A percentile compares a stretch with the other conserved stretches of the same genome.
phyloP scores from a whole-genome alignment of 2,329 filamentous ascomycete species.

The Chlorencoelia australis region DNA sequence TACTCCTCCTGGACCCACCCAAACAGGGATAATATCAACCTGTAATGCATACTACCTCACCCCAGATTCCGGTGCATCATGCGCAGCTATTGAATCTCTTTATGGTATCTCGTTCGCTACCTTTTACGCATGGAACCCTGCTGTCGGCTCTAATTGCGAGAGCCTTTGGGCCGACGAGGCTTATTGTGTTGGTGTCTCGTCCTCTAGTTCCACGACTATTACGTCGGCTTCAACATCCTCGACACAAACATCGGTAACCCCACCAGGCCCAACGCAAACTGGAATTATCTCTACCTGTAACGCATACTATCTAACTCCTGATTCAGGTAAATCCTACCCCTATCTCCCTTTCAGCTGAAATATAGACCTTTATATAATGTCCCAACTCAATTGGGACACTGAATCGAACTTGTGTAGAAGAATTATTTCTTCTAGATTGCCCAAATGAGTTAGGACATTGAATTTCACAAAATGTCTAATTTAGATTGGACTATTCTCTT shows the following conservation, averaged over 20 bases:
- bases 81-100: conserved; percentile 11
- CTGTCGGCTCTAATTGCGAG: conserved; percentile 20
- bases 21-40: conserved; percentile 11
- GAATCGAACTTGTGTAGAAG: too few relatives aligned
- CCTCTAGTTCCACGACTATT: neutral
- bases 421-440: too few relatives aligned
- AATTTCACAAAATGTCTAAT: too few relatives aligned
- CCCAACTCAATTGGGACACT: too few relatives aligned
- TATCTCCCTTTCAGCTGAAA: too few relatives aligned
- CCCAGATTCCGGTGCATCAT: conserved; percentile 10
- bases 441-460: too few relatives aligned
- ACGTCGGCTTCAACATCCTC: neutral
- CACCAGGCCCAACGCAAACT: conserved; percentile 16
- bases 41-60: conserved; percentile 9
- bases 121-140: conserved; percentile 28
- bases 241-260: too few relatives aligned
- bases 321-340: too few relatives aligned
- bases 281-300: conserved; percentile 9
- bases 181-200: conserved; percentile 13
- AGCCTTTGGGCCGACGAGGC: conserved; percentile 20
- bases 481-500: too few relatives aligned
- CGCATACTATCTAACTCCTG: conserved; percentile 4
- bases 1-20: conserved; percentile 15
- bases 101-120: conserved; percentile 20
- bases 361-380: too few relatives aligned